These are phyloP conservation scores for Colletotrichum tropicale DNA, from an alignment of 2,329 filamentous ascomycete genomes.

Conservation along the genomic window DNA sequence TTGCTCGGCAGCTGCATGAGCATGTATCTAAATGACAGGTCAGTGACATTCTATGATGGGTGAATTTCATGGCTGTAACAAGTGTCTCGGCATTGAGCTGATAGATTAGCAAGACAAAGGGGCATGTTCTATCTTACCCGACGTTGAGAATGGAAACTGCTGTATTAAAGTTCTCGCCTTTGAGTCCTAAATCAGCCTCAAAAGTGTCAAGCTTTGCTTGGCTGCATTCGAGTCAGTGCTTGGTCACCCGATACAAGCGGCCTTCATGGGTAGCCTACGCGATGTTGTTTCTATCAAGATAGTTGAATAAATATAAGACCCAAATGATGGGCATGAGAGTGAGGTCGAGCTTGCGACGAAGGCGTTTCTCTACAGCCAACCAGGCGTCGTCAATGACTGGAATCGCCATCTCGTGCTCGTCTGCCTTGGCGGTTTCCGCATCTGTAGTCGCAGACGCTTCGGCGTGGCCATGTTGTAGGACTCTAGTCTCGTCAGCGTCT, in stretches of 20 bases:
- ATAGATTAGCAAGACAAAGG: background rate
- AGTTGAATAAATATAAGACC: conserved; percentile 1
- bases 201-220: background rate
- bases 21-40: background rate
- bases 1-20: background rate
- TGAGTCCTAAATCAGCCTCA: background rate
- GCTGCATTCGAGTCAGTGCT: background rate
- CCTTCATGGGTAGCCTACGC: background rate
- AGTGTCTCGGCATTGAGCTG: accelerated
- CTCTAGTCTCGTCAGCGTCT: background rate
- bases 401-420: background rate
- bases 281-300: conserved; percentile 7
- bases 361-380: background rate
- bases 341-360: conserved; percentile 26
- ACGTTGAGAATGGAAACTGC: conserved; percentile 1
- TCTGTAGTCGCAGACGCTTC: background rate
- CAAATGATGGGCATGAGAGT: conserved; percentile 21
- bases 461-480: background rate
- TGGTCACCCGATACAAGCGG: background rate
- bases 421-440: background rate
- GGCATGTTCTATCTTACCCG: background rate
- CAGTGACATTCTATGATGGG: accelerated
- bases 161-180: background rate
- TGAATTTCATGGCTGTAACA: background rate
- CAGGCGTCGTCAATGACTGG: background rate